Base-by-base conservation (phyloP, 2,329 filamentous ascomycete genomes). In the Cryphonectria radicalis region DNA sequence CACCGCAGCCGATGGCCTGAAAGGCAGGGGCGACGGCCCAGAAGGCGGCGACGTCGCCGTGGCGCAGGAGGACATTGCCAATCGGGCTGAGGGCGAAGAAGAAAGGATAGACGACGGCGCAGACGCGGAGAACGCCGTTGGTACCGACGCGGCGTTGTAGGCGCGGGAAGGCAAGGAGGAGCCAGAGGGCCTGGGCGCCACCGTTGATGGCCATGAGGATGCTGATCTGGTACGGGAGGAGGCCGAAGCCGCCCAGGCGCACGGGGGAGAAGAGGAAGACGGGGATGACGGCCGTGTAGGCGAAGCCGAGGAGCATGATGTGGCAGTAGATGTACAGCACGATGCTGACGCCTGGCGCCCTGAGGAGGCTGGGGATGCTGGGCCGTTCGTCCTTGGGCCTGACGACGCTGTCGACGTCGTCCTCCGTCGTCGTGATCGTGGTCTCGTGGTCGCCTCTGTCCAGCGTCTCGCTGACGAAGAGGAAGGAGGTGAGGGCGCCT, bases 241-340 rank as follows among this genome's bases (percentile, higher is more conserved):
- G 91, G 3, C 85, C 87, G 64, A 90, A 86, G 0, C 93, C 93
- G 46, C 93, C 93, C 0, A 91, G 84, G 0, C 77, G 7, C 7
- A 91, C 76, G 3, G 85, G 83, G 0, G 90, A 93, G 80, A 87
- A 94, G 81, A 89, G 89, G 77, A 90, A 91, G 1, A 95, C 85
- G 0, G 92, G 90, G 1, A 88, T 77, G 55, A 94, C 83, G 70
- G 92, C 91, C 0, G 92, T 95, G 79, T 91, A 95, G 1, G 89
- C 85, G 73, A 92, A 90, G 0, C 89, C 92, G 4, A 95, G 86
- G 2, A 93, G 79, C 86, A 91, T 90, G 57, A 89, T 84, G 77
- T 93, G 88, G 1, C 84, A 85, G 78, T 91, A 93, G 57, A 90
- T 82, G 77, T 87, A 88, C 3, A 95, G 83, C 1, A 93, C 91